Base-by-base conservation (phyloP, 2,329 filamentous ascomycete genomes). In the Exserohilum turcica region DNA sequence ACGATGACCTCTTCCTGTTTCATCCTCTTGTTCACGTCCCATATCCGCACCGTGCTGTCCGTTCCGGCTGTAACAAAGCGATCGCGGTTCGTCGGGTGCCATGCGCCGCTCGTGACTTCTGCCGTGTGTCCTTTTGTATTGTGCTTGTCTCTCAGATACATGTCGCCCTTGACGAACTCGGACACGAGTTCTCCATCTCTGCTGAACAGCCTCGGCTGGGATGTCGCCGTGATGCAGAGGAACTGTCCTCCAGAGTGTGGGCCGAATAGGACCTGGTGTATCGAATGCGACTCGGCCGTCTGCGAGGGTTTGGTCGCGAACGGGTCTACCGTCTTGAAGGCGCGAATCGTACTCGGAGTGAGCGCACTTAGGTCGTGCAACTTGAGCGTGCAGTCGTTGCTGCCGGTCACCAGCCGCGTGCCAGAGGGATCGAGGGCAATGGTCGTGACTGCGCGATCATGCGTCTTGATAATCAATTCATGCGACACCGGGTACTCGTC, bases 41-140 rank as follows among this genome's bases (percentile, higher is more conserved):
- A 99, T 70, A 99, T 96, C 50, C 94, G 86, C 57, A 99, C 77
- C 1, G 94, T 99, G 71, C 93, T 97, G 73, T 99, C 94, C 7
- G 92, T 95, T 6, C 92, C 92, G 33, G 92, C 92, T 2, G 94
- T 99, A 21, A 93, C 87, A 70, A 91, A 95, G 0, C 92, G 66
- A 62, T 96, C 92, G 67, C 83, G 87, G 71, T 97, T 87, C 2
- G 86, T 87, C 0, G 94, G 94, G 74, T 93, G 91, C 94, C 94
- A 99, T 33, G 88, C 89, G 18, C 91, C 93, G 18, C 88, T 89
- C 3, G 91, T 92, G 35, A 97, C 85, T 75, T 97, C 94, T 3
- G 92, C 92, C 46, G 97, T 87, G 75, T 99, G 94, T 1, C 94
- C 94, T 73, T 97, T 97, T 4, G 94, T 99, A 72, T 97, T 92